Evolutionary conservation across 2,329 filamentous ascomycete genomes (phyloP).

Genomic region (Aspergillus bombycis): DNA sequence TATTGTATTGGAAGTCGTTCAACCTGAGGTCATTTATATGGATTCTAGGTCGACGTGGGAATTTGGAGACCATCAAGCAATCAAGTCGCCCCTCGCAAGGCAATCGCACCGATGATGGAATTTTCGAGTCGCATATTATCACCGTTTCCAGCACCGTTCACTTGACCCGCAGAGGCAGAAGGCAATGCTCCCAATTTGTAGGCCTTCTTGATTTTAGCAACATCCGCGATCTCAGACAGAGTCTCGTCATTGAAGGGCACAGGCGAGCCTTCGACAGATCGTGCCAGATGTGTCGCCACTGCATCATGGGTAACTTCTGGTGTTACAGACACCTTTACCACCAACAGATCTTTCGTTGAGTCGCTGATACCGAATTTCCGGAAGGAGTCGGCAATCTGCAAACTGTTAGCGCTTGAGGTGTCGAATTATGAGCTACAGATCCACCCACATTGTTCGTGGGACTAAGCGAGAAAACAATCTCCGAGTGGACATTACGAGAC

Average conservation of each 20-base stretch:
- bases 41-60: not conserved
- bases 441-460: conserved; percentile 75
- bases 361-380: conserved; percentile 81
- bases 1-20: not conserved
- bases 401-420: conserved; percentile 19
- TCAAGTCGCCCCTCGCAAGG: conserved; percentile 64
- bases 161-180: conserved; percentile 36
- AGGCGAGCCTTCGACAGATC: conserved; percentile 64
- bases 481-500: conserved; percentile 85
- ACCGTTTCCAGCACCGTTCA: conserved; percentile 26
- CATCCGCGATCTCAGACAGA: conserved; percentile 64
- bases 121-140: conserved; percentile 58
- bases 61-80: not conserved
- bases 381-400: conserved; percentile 87
- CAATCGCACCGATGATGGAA: conserved; percentile 75
- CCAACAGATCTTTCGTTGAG: conserved; percentile 71
- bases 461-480: conserved; percentile 79
- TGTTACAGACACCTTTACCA: conserved; percentile 73
- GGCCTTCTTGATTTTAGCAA: conserved; percentile 74
- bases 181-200: conserved; percentile 77
- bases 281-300: conserved; percentile 62
- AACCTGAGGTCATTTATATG: not conserved
- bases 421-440: conserved; percentile 14
- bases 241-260: conserved; percentile 65
- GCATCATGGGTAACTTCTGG: conserved; percentile 51